A percentile compares a stretch with the other conserved stretches of the same genome.
phyloP scores from a whole-genome alignment of 2,329 filamentous ascomycete genomes.

The Xylariomycetidae sp. region DNA sequence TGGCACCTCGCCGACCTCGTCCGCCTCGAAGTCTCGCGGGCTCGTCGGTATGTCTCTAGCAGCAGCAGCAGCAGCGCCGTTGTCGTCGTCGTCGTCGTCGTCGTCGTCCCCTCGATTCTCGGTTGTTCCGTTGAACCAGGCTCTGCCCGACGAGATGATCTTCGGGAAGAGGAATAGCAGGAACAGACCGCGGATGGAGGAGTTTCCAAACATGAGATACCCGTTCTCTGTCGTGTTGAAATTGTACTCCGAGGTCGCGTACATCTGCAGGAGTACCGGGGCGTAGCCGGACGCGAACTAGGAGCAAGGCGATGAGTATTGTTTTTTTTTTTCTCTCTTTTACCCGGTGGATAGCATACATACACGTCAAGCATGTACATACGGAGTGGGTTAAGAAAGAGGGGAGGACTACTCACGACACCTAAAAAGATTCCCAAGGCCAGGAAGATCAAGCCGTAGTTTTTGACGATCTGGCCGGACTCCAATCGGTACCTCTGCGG shows the following conservation, averaged over 20 bases:
- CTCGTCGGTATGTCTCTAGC: constrained; percentile 19
- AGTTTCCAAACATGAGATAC: constrained; percentile 52
- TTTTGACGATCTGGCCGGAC: constrained; percentile 46
- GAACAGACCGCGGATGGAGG: constrained; percentile 50
- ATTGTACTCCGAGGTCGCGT: constrained; percentile 50
- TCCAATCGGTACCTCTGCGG: constrained; percentile 50
- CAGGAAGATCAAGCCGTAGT: constrained; percentile 60
- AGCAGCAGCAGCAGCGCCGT: too few relatives aligned
- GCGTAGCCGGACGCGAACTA: constrained; percentile 64
- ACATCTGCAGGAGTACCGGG: constrained; percentile 56
- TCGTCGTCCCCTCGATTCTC: constrained; percentile 1
- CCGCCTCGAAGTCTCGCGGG: constrained; percentile 19
- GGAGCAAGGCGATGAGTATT: constrained; percentile 2
- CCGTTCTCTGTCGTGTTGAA: constrained; percentile 54
- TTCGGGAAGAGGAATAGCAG: constrained; percentile 49
- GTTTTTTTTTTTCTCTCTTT: too few relatives aligned
- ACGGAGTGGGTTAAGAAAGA: too few relatives aligned
- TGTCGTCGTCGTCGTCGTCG: constrained; percentile 2
- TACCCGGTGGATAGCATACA: too few relatives aligned
- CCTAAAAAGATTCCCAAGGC: constrained; percentile 63
- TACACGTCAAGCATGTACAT: too few relatives aligned
- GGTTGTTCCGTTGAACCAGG: constrained; percentile 25
- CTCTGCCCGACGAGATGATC: constrained; percentile 45
- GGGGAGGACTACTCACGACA: constrained; percentile 40
- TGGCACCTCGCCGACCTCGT: constrained; percentile 19